Evolutionary conservation across 768 basidiomycete species (phyloP), one percentile per base, ranked within the genome.

Genomic region (Phylloporus sp.): DNA sequence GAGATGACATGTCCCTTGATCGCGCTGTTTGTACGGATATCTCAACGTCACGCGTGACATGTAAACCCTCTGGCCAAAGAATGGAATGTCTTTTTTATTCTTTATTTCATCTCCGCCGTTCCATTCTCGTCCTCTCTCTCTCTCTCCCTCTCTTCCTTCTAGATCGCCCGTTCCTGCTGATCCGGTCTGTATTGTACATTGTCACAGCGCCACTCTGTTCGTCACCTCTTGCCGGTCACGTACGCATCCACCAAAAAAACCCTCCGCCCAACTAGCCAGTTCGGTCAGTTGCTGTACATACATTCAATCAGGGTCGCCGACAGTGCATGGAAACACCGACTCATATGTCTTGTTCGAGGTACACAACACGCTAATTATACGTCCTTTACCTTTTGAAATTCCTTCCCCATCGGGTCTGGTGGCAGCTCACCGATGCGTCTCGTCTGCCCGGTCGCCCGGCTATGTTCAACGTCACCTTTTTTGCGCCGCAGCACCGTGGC

Each of bases 1-100:
- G 56, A 67, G 56, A 58, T 54, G 53, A 15, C 47, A 46, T 54
- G 63, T 58, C 68, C 68, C 68, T 67, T 68, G 68, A 67, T 67
- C 59, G 63, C 68, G 66, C 60, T 36, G 60, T 60, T 69, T 67
- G 62, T 56, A 54, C 68, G 66, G 39, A 41, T 26, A 24, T 41
- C 23, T 26, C 32, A n/a, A n/a, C n/a, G n/a, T n/a, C n/a, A n/a
- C n/a, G n/a, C n/a, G n/a, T n/a, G n/a, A n/a, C n/a, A n/a, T n/a
- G n/a, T n/a, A n/a, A n/a, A n/a, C n/a, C n/a, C n/a, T n/a, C n/a
- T n/a, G n/a, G n/a, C n/a, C 63, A 58, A 10, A 41, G 50, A 65
- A 69, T 65, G 57, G 54, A 61, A 54, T 44, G 26, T 24, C 32
- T 29, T 22, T 8, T 3, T 23, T 43, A n/a, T 40, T 51, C 35